Percentiles rank a stretch among this genome's conserved stretches.
Conservation (phyloP, 139 green algal species). For the Monoraphidium neglectum region DNA sequence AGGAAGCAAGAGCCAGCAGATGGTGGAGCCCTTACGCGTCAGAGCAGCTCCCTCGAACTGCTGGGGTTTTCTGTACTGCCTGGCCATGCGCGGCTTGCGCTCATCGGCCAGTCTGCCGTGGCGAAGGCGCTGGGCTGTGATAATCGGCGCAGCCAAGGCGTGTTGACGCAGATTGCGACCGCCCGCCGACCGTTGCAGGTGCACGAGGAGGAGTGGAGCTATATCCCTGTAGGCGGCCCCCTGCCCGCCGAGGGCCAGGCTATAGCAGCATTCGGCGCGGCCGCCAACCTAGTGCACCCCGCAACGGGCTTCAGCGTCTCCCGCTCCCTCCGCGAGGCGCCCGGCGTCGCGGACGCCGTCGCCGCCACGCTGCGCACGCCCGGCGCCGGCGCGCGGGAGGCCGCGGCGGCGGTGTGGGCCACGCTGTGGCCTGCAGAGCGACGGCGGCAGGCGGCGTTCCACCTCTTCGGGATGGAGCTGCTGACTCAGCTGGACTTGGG, state of each 20-base stretch:
- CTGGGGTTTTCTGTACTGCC: no score
- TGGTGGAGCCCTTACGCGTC: no score
- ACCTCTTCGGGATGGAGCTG: conserved; percentile 94
- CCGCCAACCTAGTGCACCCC: conserved; percentile 88
- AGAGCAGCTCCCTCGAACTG: no score
- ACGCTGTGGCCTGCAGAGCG: conserved; percentile 84
- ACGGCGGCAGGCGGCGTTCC: conserved; percentile 81
- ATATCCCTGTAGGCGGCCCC: conserved; percentile 90
- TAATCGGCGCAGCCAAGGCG: no score
- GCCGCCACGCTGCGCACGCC: conserved; percentile 42
- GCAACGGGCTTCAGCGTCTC: conserved; percentile 66
- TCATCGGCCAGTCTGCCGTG: no score
- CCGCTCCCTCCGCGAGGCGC: conserved; percentile 62
- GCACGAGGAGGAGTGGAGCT: conserved; percentile 93
- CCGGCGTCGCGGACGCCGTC: conserved; percentile 49
- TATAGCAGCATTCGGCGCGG: conserved; percentile 83
- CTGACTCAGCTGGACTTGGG: conserved; percentile 79
- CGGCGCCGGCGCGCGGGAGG: conserved; percentile 22
- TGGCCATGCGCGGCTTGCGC: no score
- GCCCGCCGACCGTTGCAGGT: no score
- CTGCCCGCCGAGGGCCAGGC: conserved; percentile 64
- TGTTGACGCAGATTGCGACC: neutral
- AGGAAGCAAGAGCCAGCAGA: no score
- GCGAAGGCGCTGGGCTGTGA: no score
- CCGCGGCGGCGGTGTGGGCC: conserved; percentile 70